Percentiles rank a stretch among this genome's conserved stretches.
Conservation (phyloP, 129 eudicot genomes). For the Flaveria robusta region DNA sequence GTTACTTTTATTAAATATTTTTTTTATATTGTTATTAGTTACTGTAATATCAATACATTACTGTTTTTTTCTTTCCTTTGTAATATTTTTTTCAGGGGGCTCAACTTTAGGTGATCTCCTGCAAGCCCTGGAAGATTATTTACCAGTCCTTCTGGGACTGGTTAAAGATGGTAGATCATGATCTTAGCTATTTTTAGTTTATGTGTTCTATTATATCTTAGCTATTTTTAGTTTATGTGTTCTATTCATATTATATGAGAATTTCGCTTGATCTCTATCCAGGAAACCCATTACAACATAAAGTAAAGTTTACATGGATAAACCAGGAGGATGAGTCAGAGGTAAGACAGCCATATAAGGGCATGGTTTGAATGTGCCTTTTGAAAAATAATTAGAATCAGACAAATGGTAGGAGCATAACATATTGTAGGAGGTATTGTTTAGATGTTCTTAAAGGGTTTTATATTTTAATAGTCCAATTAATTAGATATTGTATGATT, state of each 20-base stretch:
- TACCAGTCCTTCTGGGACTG: constrained; percentile 89
- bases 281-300: constrained; percentile 92
- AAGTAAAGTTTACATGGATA: constrained; percentile 86
- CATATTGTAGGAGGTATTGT: neutral
- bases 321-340: constrained; percentile 94
- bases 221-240: constrained; percentile 5
- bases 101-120: constrained; percentile 83
- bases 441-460: neutral
- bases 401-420: neutral
- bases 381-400: neutral
- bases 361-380: neutral
- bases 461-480: neutral
- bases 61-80: neutral
- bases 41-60: constrained; percentile 30
- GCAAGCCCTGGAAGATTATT: constrained; percentile 95
- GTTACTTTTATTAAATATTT: constrained; percentile 35
- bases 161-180: constrained; percentile 87
- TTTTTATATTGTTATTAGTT: neutral
- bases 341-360: constrained; percentile 47
- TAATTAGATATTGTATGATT: neutral
- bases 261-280: constrained; percentile 33
- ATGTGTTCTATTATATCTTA: constrained; percentile 6
- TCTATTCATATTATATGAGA: constrained; percentile 11
- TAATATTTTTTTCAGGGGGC: constrained; percentile 57
- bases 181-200: constrained; percentile 3